Evolutionary conservation across 257 asterid species (phyloP).

Genomic region (Solanum habrochaites): DNA sequence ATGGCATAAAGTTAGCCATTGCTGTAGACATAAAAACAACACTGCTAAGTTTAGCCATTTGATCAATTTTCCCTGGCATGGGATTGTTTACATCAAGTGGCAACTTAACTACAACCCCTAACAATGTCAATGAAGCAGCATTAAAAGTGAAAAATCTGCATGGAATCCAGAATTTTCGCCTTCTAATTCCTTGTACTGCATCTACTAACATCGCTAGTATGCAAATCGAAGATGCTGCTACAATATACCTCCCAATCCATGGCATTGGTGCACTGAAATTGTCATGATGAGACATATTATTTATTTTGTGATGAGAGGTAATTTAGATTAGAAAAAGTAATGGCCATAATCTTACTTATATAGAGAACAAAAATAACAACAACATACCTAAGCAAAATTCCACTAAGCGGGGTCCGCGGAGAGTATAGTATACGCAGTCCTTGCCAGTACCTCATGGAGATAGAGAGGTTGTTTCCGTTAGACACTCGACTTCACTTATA

Average conservation of each 20-base stretch:
- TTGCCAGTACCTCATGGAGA: background rate
- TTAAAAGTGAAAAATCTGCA: constrained; percentile 8
- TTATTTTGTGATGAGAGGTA: background rate
- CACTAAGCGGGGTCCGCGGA: background rate
- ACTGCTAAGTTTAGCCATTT: constrained; percentile 10
- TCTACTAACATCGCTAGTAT: constrained; percentile 5
- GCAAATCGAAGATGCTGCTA: constrained; percentile 6
- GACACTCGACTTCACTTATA: background rate
- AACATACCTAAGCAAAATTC: background rate
- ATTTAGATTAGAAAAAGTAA: background rate
- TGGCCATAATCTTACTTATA: background rate
- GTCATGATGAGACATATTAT: background rate
- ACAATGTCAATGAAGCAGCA: constrained; percentile 4
- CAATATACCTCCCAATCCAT: constrained; percentile 22
- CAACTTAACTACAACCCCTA: constrained; percentile 4
- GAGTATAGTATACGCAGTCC: no score
- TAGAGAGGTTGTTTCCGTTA: background rate
- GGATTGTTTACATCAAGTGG: constrained; percentile 5
- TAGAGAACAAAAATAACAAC: background rate
- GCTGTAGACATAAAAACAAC: constrained; percentile 5
- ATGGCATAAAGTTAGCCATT: constrained; percentile 5
- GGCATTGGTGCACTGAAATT: constrained; percentile 23
- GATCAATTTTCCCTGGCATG: background rate
- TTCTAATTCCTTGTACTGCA: background rate
- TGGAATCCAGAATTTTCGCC: constrained; percentile 11